phyloP scores from a whole-genome alignment of 1,284 basidiomycete genomes.

The Apiotrichum porosum region DNA sequence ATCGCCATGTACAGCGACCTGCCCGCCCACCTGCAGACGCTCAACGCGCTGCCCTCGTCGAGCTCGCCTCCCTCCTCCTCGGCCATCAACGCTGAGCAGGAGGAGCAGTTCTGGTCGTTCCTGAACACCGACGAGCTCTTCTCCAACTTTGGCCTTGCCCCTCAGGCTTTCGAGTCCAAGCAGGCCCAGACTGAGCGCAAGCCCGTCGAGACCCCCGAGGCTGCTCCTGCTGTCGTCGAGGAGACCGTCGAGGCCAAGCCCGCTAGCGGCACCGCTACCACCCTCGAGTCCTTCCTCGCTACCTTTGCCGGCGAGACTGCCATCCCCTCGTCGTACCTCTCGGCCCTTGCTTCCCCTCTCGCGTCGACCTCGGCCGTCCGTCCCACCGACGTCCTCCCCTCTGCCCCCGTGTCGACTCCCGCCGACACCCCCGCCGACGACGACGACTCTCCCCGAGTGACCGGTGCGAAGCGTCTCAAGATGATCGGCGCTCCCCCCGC shows the following conservation, averaged over 20 bases:
- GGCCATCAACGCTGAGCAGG: slow-evolving; percentile 31
- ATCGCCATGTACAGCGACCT: slow-evolving; percentile 14
- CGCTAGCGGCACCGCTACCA: slow-evolving; percentile 15
- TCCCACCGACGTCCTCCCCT: slow-evolving; percentile 24
- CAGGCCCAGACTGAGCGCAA: slow-evolving; percentile 7
- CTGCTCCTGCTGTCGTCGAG: slow-evolving; percentile 2
- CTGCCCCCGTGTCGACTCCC: slow-evolving; percentile 7
- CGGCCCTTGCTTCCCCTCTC: slow-evolving; percentile 16
- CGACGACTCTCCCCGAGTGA: slow-evolving; percentile 9
- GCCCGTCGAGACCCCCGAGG: slow-evolving; percentile 1
- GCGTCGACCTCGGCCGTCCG: slow-evolving; percentile 8
- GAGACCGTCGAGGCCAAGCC: slow-evolving; percentile 3
- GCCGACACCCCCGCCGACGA: slow-evolving; percentile 3
- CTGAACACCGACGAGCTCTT: slow-evolving; percentile 45
- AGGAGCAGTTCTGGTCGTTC: slow-evolving; percentile 44
- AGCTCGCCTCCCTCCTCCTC: slow-evolving; percentile 30
- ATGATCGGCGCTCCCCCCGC: slow-evolving; percentile 32
- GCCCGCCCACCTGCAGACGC: slow-evolving; percentile 19
- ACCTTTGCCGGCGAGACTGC: slow-evolving; percentile 29
- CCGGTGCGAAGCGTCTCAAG: slow-evolving; percentile 45
- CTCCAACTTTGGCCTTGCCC: slow-evolving; percentile 34
- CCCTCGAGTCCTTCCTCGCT: slow-evolving; percentile 45
- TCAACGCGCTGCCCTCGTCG: slow-evolving; percentile 18
- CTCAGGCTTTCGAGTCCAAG: slow-evolving; percentile 24
- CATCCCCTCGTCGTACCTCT: slow-evolving; percentile 25